Percentiles rank a stretch among this genome's conserved stretches.
Conservation (phyloP, 2,329 filamentous ascomycete species). For the Aspergillus sp. region DNA sequence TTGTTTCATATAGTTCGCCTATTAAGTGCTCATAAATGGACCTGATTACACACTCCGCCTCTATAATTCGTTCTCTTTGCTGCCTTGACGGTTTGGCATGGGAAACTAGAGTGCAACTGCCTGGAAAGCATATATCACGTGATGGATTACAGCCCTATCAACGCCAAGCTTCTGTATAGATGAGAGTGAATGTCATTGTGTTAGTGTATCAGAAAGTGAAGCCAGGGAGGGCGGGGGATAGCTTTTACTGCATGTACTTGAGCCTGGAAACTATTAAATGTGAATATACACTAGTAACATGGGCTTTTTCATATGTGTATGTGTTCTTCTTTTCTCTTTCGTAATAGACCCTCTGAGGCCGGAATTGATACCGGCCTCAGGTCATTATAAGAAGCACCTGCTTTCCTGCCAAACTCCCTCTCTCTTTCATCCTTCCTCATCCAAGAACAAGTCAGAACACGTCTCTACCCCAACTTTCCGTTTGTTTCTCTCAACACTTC, state of each 20-base stretch:
- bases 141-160: constrained; percentile 27
- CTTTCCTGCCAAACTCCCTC: constrained; percentile 29
- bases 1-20: not conserved
- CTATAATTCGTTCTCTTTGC: not conserved
- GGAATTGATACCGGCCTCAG: constrained; percentile 49
- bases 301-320: constrained; percentile 19
- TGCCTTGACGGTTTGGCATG: constrained; percentile 5
- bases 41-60: not conserved
- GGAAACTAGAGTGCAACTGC: not conserved
- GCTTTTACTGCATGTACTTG: not conserved
- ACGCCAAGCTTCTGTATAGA: constrained; percentile 29
- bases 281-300: not conserved
- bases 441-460: constrained; percentile 1
- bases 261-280: not conserved
- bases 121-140: constrained; percentile 29
- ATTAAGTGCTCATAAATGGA: not conserved
- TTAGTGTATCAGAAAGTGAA: not conserved
- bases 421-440: constrained; percentile 19
- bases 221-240: not conserved
- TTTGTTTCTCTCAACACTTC: constrained; percentile 7
- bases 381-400: constrained; percentile 43
- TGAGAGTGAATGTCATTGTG: not conserved
- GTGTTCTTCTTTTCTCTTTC: constrained; percentile 30
- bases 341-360: constrained; percentile 43
- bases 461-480: not conserved